phyloP scores from a whole-genome alignment of 1,284 basidiomycete genomes.

The Porogramme epimiltina region DNA sequence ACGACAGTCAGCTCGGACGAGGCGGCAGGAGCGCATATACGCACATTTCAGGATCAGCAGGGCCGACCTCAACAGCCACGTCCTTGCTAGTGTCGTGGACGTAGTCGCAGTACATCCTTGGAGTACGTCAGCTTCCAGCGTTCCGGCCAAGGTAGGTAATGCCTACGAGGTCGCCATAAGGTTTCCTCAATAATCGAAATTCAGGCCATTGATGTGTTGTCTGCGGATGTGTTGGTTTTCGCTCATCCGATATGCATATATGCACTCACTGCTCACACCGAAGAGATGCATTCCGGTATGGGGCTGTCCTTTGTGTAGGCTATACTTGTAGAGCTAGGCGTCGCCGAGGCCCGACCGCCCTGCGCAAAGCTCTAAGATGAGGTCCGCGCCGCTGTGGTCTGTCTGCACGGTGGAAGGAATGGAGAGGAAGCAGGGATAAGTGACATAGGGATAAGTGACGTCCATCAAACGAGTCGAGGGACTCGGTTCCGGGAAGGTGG shows the following conservation, averaged over 20 bases:
- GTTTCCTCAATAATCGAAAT: constrained; percentile 38
- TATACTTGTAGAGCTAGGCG: constrained; percentile 45
- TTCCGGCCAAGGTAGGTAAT: not conserved
- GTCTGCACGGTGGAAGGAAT: constrained; percentile 20
- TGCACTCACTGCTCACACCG: constrained; percentile 38
- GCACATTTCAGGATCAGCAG: constrained; percentile 46
- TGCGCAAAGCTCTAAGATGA: constrained; percentile 42
- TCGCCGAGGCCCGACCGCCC: constrained; percentile 45
- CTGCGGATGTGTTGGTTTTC: constrained; percentile 18
- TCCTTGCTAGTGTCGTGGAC: constrained; percentile 42
- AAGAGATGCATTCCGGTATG: constrained; percentile 39
- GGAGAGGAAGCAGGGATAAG: constrained; percentile 43
- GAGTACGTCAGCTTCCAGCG: not conserved
- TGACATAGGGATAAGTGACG: constrained; percentile 42
- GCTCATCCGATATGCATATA: not conserved
- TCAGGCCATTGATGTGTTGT: constrained; percentile 48
- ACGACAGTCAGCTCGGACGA: not conserved
- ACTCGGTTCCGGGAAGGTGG: constrained; percentile 39
- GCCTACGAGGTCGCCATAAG: constrained; percentile 40
- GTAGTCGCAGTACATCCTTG: constrained; percentile 46
- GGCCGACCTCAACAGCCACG: constrained; percentile 45
- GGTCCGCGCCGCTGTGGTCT: constrained; percentile 23
- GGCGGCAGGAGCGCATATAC: constrained; percentile 4
- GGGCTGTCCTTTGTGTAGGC: constrained; percentile 34
- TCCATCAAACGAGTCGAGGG: constrained; percentile 36